Conservation (phyloP, 2,329 filamentous ascomycete genomes). For the Trichoderma sp. region DNA sequence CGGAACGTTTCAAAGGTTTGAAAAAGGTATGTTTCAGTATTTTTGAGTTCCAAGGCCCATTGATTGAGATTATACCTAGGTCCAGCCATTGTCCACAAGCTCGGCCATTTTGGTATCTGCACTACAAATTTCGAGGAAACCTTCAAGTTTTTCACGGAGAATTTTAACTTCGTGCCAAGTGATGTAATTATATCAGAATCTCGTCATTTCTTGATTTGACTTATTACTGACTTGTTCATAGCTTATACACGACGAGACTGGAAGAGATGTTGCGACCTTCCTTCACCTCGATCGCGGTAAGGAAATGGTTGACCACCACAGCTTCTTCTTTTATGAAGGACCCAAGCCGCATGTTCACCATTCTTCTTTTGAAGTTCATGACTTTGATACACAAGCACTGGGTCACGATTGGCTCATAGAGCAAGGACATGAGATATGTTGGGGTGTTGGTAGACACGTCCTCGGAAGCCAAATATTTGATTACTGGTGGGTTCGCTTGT, state of each 20-base stretch:
- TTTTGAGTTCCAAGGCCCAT: background rate
- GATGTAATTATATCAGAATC: background rate
- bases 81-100: background rate
- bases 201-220: background rate
- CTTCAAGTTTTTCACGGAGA: background rate
- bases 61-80: background rate
- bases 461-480: background rate
- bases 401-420: background rate
- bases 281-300: background rate
- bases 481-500: background rate
- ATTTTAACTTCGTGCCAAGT: background rate
- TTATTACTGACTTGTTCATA: background rate
- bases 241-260: background rate
- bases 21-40: background rate
- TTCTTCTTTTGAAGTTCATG: background rate
- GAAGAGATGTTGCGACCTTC: background rate
- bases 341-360: background rate
- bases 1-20: background rate
- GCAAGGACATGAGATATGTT: background rate
- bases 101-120: background rate
- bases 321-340: background rate
- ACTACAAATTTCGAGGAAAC: background rate
- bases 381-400: background rate
- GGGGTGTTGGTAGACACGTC: background rate
- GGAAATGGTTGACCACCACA: background rate